phyloP scores from a whole-genome alignment of 371 early-diverging fungal genomes.

The Zychaea mexicana region DNA sequence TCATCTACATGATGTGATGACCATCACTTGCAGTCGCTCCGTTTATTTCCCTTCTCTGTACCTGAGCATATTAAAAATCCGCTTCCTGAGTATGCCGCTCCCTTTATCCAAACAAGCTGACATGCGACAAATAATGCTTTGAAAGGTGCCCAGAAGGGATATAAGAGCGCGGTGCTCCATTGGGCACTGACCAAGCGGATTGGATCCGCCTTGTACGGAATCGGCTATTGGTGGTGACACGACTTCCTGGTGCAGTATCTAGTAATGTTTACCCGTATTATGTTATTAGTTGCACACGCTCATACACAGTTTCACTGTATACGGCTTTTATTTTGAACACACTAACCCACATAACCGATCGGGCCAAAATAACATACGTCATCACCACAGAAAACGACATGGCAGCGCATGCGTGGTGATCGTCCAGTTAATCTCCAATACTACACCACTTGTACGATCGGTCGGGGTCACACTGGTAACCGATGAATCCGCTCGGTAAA shows the following conservation, averaged over 20 bases:
- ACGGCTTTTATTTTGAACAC: too few relatives aligned
- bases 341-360: slow-evolving; percentile 85
- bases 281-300: too few relatives aligned
- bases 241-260: slow-evolving; percentile 46
- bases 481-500: too few relatives aligned
- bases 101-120: slow-evolving; percentile 50
- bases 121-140: slow-evolving; percentile 54
- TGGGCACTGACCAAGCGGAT: slow-evolving; percentile 53
- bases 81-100: slow-evolving; percentile 52
- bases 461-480: too few relatives aligned
- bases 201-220: slow-evolving; percentile 48
- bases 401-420: slow-evolving; percentile 94
- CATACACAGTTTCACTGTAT: too few relatives aligned
- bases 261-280: too few relatives aligned
- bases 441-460: slow-evolving; percentile 70
- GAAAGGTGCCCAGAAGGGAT: slow-evolving; percentile 67
- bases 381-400: slow-evolving; percentile 79
- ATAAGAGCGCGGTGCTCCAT: slow-evolving; percentile 56
- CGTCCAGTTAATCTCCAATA: slow-evolving; percentile 93
- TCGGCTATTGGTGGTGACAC: slow-evolving; percentile 35
- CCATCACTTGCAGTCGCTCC: too few relatives aligned
- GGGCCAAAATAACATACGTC: slow-evolving; percentile 77
- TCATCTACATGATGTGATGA: too few relatives aligned
- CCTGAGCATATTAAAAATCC: slow-evolving; percentile 83
- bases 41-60: too few relatives aligned